These are phyloP conservation scores for Berkeleyomyces rouxiae DNA, from an alignment of 2,329 filamentous ascomycete species.

Conservation along the genomic window DNA sequence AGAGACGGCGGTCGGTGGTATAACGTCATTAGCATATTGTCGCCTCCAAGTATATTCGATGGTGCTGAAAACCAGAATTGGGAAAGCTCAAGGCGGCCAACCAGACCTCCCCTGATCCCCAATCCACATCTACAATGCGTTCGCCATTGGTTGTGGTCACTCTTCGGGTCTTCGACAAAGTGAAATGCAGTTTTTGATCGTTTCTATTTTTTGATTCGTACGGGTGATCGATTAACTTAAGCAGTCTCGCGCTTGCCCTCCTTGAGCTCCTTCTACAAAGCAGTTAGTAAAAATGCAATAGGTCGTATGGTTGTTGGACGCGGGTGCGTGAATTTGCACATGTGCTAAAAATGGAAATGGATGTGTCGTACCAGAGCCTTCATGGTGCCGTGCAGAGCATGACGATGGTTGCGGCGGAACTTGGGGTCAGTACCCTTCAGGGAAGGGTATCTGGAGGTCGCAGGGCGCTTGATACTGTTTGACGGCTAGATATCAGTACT, in stretches of 20 bases:
- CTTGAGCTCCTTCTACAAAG: slow-evolving; percentile 78
- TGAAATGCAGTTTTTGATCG: slow-evolving; percentile 12
- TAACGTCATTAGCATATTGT: too few species aligned
- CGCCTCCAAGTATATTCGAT: too few species aligned
- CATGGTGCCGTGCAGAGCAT: slow-evolving; percentile 97
- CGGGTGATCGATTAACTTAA: slow-evolving; percentile 29
- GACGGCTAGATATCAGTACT: not conserved
- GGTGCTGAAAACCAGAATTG: too few species aligned
- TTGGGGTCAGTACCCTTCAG: slow-evolving; percentile 98
- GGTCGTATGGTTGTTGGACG: not conserved
- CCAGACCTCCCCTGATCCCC: too few species aligned
- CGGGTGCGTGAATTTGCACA: not conserved
- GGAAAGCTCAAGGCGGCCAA: too few species aligned
- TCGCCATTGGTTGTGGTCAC: too few species aligned
- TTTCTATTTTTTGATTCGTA: slow-evolving; percentile 14
- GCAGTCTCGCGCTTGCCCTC: slow-evolving; percentile 86
- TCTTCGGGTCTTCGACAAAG: not conserved
- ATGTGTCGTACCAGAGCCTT: slow-evolving; percentile 71
- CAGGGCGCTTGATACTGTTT: slow-evolving; percentile 97
- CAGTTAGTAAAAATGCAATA: slow-evolving; percentile 20
- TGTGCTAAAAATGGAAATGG: not conserved
- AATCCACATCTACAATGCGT: too few species aligned
- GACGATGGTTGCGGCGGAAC: slow-evolving; percentile 99
- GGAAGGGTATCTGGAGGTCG: slow-evolving; percentile 96
- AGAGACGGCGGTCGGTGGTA: too few species aligned